phyloP scores from a whole-genome alignment of 495 filamentous ascomycete species.

The Podospora didyma region DNA sequence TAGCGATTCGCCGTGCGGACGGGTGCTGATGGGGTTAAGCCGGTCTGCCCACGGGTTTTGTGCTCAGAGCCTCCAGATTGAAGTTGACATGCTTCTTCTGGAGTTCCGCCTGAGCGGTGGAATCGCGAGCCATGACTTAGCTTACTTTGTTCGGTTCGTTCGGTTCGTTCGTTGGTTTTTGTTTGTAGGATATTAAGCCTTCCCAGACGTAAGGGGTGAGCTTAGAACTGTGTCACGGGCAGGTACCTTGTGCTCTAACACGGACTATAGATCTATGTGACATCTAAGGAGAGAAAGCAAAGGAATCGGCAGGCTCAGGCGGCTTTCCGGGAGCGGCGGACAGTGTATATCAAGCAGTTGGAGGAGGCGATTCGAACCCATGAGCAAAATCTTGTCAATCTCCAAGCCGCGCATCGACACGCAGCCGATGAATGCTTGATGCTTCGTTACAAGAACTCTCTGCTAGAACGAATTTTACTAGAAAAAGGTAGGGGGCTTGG shows the following conservation, averaged over 20 bases:
- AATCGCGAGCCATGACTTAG: no score
- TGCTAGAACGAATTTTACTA: slow-evolving; percentile 88
- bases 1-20: not conserved
- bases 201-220: no score
- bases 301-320: slow-evolving; percentile 96
- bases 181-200: no score
- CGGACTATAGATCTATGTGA: slow-evolving; percentile 80
- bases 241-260: slow-evolving; percentile 21
- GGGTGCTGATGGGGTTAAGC: not conserved
- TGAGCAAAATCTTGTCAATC: slow-evolving; percentile 83
- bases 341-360: slow-evolving; percentile 98
- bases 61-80: not conserved
- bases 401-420: slow-evolving; percentile 90
- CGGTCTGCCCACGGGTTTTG: not conserved
- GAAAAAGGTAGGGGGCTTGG: slow-evolving; percentile 72
- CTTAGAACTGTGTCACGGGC: no score
- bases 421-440: slow-evolving; percentile 97
- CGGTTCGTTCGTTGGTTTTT: no score
- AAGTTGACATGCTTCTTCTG: no score
- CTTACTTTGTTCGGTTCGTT: no score
- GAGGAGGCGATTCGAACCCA: slow-evolving; percentile 97
- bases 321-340: slow-evolving; percentile 91
- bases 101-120: no score
- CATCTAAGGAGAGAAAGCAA: slow-evolving; percentile 96
- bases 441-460: slow-evolving; percentile 96